Conservation (phyloP, 2,329 filamentous ascomycete species). For the Stagonosporopsis cucurbitacearum region DNA sequence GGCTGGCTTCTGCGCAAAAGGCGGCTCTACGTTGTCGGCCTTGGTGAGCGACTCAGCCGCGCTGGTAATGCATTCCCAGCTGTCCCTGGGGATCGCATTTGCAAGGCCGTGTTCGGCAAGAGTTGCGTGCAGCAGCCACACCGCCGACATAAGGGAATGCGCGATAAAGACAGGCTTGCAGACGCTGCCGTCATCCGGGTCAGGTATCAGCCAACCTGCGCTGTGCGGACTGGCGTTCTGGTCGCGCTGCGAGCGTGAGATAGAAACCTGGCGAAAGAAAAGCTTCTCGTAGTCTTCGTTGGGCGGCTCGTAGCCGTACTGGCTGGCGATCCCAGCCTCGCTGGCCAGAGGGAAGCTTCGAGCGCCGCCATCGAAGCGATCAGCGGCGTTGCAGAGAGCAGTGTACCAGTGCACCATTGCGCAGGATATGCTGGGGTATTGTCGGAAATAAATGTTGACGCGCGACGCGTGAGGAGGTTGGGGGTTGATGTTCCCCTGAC, state of each 20-base stretch:
- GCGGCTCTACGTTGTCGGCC: too few species aligned
- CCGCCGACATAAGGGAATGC: not conserved
- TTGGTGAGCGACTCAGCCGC: too few species aligned
- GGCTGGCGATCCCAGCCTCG: not conserved
- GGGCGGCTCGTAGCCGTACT: not conserved
- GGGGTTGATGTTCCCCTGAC: too few species aligned
- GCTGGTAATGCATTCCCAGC: too few species aligned
- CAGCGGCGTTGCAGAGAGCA: not conserved
- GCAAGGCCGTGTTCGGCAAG: too few species aligned
- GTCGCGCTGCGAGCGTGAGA: not conserved
- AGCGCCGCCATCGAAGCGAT: not conserved
- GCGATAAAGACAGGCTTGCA: conserved; percentile 6
- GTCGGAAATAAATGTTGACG: too few species aligned
- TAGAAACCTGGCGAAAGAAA: not conserved
- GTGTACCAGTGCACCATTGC: not conserved
- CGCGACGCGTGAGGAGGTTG: too few species aligned
- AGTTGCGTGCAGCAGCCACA: conserved; percentile 6
- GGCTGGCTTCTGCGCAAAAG: too few species aligned
- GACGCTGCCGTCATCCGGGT: not conserved
- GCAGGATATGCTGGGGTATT: too few species aligned
- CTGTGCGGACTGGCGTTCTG: not conserved
- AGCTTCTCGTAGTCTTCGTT: conserved; percentile 3
- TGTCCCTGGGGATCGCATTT: too few species aligned
- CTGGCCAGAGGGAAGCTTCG: not conserved
- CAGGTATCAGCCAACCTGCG: conserved; percentile 6